Base-by-base conservation (phyloP, 1,139 yeast species). In the Schwanniomyces etchellsii region DNA sequence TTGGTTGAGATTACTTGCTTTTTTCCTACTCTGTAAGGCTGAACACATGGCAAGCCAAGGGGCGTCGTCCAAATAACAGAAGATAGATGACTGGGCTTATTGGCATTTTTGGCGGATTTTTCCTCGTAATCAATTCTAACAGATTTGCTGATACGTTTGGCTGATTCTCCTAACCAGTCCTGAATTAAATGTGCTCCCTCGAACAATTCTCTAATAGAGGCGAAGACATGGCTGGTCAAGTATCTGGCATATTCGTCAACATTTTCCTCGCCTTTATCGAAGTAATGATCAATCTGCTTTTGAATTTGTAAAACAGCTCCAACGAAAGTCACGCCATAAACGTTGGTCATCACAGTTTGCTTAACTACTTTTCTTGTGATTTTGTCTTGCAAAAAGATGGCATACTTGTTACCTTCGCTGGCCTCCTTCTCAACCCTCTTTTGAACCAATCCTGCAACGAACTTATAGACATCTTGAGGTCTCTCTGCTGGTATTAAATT, bases 41-140 rank as follows among this genome's bases (percentile, higher is more conserved):
- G 98, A 14, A 91, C 97, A 52, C 94, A 88, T 4, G 96, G 88
- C 36, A 91, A 65, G 2, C 96, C 96, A 25, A 91, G 60, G 1
- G 97, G 97, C 0, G 96, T 81, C 0, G 99, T 91, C 99, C 99
- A 91, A 40, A 93, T 86, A 5, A 91, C 96, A 3, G 95, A 77
- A 0, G 95, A 78, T 70, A 86, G 75, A 49, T 76, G 82, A 40
- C 72, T 76, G 7, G 79, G 77, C 33, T 73, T 73, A 24, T 55
- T 58, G 2, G 53, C 40, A 24, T 53, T 48, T 4, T 42, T 36
- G 3, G 50, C 39, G 22, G 47, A 47, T 12, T 45, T 44, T 22
- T 53, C 61, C 28, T 56, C 66, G 35, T 69, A 57, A 45, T 83
- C 93, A 16, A 82, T 55, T 33, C 91, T 65, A 12, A 86, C 76